A percentile compares a stretch with the other conserved stretches of the same genome.
phyloP scores from a whole-genome alignment of 495 filamentous ascomycete species.

The Xylaria telfairii region DNA sequence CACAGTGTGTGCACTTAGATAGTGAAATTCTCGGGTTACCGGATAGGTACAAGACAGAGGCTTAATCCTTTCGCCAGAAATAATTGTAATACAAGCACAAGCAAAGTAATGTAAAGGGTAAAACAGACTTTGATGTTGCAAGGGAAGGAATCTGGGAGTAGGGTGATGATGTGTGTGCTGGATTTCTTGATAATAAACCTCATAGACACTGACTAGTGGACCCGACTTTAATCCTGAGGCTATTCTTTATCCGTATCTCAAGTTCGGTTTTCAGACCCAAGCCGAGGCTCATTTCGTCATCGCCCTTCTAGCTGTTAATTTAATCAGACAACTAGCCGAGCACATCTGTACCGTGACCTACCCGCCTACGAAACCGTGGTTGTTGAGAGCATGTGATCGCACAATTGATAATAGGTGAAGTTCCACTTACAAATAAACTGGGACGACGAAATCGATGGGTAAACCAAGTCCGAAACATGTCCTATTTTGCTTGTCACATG shows the following conservation, averaged over 20 bases:
- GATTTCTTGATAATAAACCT: constrained; percentile 10
- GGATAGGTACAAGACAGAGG: not conserved
- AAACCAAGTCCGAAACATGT: not conserved
- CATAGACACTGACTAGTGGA: not conserved
- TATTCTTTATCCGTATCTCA: constrained; percentile 12
- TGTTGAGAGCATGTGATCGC: constrained; percentile 19
- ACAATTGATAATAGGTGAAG: not conserved
- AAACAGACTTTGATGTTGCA: not conserved
- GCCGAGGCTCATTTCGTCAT: constrained; percentile 22
- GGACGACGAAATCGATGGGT: not conserved
- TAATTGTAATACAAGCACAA: not conserved
- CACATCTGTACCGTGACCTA: not conserved
- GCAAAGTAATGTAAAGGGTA: not conserved
- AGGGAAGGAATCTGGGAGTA: not conserved
- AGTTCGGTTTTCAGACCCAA: not conserved
- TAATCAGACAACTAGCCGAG: not conserved
- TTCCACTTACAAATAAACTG: not conserved
- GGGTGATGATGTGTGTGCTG: not conserved
- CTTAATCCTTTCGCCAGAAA: not conserved
- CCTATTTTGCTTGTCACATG: constrained; percentile 7
- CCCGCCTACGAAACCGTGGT: not conserved
- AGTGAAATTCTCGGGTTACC: constrained; percentile 5
- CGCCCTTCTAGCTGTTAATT: not conserved
- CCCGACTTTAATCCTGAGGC: constrained; percentile 5
- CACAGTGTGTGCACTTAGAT: constrained; percentile 1